Base-by-base conservation (phyloP, 2,329 filamentous ascomycete genomes). In the Penicillium sp. region DNA sequence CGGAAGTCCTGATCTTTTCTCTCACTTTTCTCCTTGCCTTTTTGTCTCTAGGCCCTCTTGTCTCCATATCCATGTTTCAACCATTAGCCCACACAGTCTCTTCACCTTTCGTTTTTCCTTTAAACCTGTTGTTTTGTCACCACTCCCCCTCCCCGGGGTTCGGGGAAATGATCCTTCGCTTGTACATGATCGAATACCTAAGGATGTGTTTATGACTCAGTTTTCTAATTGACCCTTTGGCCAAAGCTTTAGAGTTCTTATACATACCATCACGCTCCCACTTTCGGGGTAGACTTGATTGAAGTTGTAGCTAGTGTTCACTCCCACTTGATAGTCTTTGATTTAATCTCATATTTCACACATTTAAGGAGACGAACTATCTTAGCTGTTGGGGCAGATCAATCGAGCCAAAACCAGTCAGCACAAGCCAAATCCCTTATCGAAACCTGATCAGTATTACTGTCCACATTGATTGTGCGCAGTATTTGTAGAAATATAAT, bases 121-220 rank as follows among this genome's bases (percentile, higher is more conserved):
- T 22, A 22, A 42, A 39, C 36, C 33, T 39, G 30, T 39, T 45
- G 32, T 45, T 34, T 42, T 51, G 37, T 46, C 42, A 39, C 38
- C 35, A 33, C 35, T n/a, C 12, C 32, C 45, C 39, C 47, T 36
- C 39, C 42, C 33, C 41, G 37, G 22, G 33, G 33, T 30, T 14
- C 28, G 30, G 41, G 41, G 32, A 32, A 44, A 18, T 42, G 40
- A 50, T 40, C 38, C 39, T 41, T 51, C 46, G 37, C 42, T 44
- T 56, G 57, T 54, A 55, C 50, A 57, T 59, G 47, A 44, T 51
- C 46, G 44, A 50, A 51, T 49, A 55, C 44, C 34, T 27, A 4
- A 42, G 42, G 38, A 44, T 35, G 42, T 40, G 33, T 39, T 49
- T 50, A 55, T 49, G 49, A 51, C 52, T 47, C 13, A 14, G 20